Evolutionary conservation across 441 rosid genomes (phyloP), one percentile per base, ranked within the genome.

Genomic region (Populus tomentosa): DNA sequence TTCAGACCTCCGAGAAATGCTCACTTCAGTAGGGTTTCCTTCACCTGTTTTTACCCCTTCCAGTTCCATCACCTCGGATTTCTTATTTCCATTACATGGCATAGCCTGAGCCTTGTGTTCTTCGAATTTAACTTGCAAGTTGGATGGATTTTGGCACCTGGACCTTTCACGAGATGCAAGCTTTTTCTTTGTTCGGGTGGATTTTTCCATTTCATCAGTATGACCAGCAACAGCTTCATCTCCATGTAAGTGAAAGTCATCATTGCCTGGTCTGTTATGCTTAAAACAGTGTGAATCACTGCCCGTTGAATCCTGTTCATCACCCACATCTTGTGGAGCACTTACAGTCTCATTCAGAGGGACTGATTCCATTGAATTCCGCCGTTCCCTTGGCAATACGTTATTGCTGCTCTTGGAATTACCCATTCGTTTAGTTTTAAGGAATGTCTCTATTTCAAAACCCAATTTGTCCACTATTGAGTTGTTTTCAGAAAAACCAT

Each of bases 211-310:
- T 66, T 86, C 86, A 53, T 81, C 84, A 9, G 35, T 11, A 35
- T 73, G 76, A 59, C 30, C 80, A 46, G 78, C 84, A 38, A 18
- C 76, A 79, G 84, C 79, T 77, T 84, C 89, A 72, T 82, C 86
- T 64, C 69, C 80, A n/a, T 69, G 85, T 20, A 80, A 46, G 64
- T 79, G 79, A 70, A 76, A 75, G 70, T 77, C 90, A 74, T 46
- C 84, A 63, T 79, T 82, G 64, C 78, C 84, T 30, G 82, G 89
- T 85, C 89, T 88, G 80, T 88, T 89, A 72, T 94, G 92, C 87
- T 96, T 97, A 75, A 94, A 94, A 81, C 97, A 92, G 77, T 94
- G 88, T 1, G n/a, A n/a, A n/a, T n/a, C n/a, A n/a, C n/a, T n/a
- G n/a, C n/a, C n/a, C n/a, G n/a, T n/a, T n/a, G n/a, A 92, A 84